A percentile compares a stretch with the other conserved stretches of the same genome.
Evolutionary conservation across 2,329 filamentous ascomycete genomes (phyloP).

Genomic region (Fusarium keratoplasticum): DNA sequence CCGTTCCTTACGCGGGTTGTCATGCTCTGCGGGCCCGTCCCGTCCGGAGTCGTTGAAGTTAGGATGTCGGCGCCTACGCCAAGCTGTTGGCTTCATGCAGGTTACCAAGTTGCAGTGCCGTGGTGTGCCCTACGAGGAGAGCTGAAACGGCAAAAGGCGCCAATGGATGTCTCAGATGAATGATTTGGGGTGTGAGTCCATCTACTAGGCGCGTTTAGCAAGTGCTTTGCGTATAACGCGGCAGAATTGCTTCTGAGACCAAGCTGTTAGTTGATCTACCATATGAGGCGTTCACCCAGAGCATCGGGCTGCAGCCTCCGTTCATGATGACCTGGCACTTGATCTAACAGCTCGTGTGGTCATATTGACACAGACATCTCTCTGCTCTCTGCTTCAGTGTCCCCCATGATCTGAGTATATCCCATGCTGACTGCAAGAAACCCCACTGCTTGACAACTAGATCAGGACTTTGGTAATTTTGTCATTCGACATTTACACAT

Average conservation of each 20-base stretch:
- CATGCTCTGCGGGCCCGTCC: not conserved
- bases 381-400: not conserved
- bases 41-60: not conserved
- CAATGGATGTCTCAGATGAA: not conserved
- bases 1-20: not conserved
- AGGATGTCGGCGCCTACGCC: not conserved
- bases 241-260: not conserved
- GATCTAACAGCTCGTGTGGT: not conserved
- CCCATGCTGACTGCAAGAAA: not conserved
- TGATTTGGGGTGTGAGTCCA: not conserved
- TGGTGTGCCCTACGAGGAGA: not conserved
- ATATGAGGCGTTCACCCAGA: not conserved
- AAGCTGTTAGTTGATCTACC: not conserved
- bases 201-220: not conserved
- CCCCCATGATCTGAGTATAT: not conserved
- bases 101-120: not conserved
- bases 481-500: conserved; percentile 33
- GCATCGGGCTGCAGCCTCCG: not conserved
- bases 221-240: not conserved
- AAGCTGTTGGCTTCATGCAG: not conserved
- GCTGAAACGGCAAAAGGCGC: not conserved
- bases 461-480: not conserved
- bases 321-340: not conserved
- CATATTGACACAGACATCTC: not conserved
- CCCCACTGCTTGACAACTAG: not conserved